Evolutionary conservation across 208 protist genomes (phyloP).

Genomic region (Acanthamoeba rhysodes): DNA sequence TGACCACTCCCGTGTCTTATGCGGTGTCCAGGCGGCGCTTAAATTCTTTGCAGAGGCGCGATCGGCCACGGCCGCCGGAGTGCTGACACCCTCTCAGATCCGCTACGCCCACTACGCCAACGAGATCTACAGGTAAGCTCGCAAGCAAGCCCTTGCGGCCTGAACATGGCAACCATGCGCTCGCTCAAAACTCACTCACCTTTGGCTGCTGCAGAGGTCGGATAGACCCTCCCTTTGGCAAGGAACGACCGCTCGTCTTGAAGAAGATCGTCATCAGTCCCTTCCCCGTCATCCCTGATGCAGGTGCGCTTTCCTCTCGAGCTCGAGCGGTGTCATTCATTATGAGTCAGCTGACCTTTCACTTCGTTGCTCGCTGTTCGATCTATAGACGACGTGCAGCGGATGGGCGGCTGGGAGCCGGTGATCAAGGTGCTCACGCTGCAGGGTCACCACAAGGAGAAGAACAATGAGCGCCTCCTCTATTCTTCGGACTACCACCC

Average conservation of each 20-base stretch:
- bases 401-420: conserved; percentile 49
- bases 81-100: conserved; percentile 35
- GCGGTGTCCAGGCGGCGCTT: conserved; percentile 15
- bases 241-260: conserved; percentile 28
- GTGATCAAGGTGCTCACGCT: conserved; percentile 66
- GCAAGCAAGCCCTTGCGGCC: no score
- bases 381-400: conserved; percentile 1
- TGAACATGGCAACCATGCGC: not conserved
- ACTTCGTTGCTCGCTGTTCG: not conserved
- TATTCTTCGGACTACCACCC: conserved; percentile 62
- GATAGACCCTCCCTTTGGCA: conserved; percentile 34
- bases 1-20: not conserved
- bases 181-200: not conserved
- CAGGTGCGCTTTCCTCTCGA: not conserved
- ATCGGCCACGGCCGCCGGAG: conserved; percentile 52
- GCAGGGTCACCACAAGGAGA: conserved; percentile 37
- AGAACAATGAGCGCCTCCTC: conserved; percentile 38
- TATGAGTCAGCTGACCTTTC: not conserved
- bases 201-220: not conserved
- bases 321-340: not conserved
- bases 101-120: conserved; percentile 57
- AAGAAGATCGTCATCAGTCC: conserved; percentile 49
- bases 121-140: conserved; percentile 50
- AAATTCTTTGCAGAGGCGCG: conserved; percentile 64
- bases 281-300: conserved; percentile 15